phyloP scores from a whole-genome alignment of 2,329 filamentous ascomycete genomes.

The Pseudogymnoascus sp. region DNA sequence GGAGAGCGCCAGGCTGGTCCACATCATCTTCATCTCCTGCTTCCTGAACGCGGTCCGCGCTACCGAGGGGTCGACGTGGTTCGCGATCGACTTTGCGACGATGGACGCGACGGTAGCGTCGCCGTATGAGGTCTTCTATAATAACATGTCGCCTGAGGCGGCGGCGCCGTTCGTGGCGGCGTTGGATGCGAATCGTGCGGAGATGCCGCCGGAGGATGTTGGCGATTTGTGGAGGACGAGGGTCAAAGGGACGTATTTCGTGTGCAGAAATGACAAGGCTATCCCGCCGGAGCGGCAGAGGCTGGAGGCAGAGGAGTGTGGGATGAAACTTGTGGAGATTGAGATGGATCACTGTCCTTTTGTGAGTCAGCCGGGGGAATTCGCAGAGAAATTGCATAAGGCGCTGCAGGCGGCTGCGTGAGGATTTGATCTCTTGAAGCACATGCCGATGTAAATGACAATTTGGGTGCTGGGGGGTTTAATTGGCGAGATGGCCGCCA shows the following conservation, averaged over 20 bases:
- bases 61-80: background rate
- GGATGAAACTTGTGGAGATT: conserved; percentile 1
- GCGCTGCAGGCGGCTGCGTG: background rate
- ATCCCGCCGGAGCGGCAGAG: background rate
- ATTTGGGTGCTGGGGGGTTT: background rate
- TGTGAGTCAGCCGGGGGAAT: conserved; percentile 3
- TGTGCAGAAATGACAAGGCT: conserved; percentile 6
- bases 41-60: background rate
- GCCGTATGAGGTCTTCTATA: background rate
- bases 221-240: conserved; percentile 1
- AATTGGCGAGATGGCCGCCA: background rate
- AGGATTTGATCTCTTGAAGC: background rate
- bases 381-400: conserved; percentile 4
- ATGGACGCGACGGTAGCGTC: background rate
- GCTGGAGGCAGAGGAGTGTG: conserved; percentile 3
- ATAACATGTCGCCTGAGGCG: background rate
- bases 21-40: conserved; percentile 2
- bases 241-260: background rate
- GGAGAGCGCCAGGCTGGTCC: background rate
- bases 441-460: background rate
- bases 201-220: conserved; percentile 1
- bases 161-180: conserved; percentile 1
- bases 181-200: background rate
- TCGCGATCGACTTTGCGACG: conserved; percentile 4
- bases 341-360: conserved; percentile 10